A percentile compares a stretch with the other conserved stretches of the same genome.
These are phyloP conservation scores for Beauveria sp. DNA, from an alignment of 2,329 filamentous ascomycete species.

Conservation along the genomic window DNA sequence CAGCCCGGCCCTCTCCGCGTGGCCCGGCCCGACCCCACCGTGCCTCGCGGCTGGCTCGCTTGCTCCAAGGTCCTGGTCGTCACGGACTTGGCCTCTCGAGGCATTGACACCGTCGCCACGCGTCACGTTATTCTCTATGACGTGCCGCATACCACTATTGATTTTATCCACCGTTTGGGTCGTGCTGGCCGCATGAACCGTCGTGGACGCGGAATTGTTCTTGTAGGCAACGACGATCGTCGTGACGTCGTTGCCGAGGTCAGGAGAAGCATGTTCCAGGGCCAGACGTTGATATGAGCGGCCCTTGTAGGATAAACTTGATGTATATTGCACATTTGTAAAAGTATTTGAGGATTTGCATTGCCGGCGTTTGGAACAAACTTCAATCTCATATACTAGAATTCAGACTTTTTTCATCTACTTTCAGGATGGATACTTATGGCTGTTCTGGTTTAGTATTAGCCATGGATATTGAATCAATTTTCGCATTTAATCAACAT, in stretches of 20 bases:
- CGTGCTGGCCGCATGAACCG: constrained; percentile 88
- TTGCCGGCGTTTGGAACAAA: neutral
- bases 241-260: constrained; percentile 89
- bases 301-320: neutral
- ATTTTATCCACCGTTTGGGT: constrained; percentile 94
- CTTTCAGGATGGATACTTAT: neutral
- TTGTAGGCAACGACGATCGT: constrained; percentile 83
- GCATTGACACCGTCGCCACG: constrained; percentile 89
- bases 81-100: constrained; percentile 84
- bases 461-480: too few relatives aligned
- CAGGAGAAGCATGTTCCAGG: constrained; percentile 79
- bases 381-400: neutral
- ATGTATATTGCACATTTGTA: constrained; percentile 3
- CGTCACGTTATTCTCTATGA: constrained; percentile 90
- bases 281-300: constrained; percentile 63
- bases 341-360: neutral
- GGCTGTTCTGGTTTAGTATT: too few relatives aligned
- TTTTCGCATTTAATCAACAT: too few relatives aligned
- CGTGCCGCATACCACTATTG: constrained; percentile 94
- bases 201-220: constrained; percentile 78
- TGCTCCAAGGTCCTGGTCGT: constrained; percentile 90
- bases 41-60: constrained; percentile 44
- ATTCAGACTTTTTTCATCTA: neutral
- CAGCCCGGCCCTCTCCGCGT: constrained; percentile 33
- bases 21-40: constrained; percentile 18